Percentiles rank a stretch among this genome's conserved stretches.
Evolutionary conservation across 108 stramenopile species (phyloP).

Genomic region (Licmophora abbreviata): DNA sequence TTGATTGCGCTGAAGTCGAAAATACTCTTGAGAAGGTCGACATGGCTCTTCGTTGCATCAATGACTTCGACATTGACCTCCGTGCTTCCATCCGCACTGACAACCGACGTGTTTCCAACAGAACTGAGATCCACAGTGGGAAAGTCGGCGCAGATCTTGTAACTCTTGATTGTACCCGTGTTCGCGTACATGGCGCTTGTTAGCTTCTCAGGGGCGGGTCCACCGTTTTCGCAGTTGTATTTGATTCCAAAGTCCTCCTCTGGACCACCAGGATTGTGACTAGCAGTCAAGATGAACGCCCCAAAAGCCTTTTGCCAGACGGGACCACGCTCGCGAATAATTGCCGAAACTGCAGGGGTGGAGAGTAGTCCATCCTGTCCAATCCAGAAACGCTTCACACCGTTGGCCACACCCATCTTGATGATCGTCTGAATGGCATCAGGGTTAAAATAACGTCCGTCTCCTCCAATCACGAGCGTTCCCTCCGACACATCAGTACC

Average conservation of each 20-base stretch:
- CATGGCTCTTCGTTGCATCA: constrained; percentile 74
- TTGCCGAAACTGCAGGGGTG: constrained; percentile 96
- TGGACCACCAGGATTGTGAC: constrained; percentile 99
- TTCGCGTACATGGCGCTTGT: constrained; percentile 88
- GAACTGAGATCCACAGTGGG: constrained; percentile 82
- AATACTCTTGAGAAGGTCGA: constrained; percentile 87
- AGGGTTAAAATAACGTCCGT: constrained; percentile 97
- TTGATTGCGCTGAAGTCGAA: constrained; percentile 96
- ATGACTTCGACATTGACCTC: constrained; percentile 90
- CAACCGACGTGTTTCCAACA: constrained; percentile 65
- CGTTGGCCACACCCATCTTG: constrained; percentile 94
- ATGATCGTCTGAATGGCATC: constrained; percentile 95
- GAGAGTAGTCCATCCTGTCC: constrained; percentile 95
- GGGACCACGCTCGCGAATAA: constrained; percentile 93
- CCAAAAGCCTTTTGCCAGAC: constrained; percentile 95
- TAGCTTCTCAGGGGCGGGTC: constrained; percentile 93
- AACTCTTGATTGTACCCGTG: constrained; percentile 80
- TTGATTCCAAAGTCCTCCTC: constrained; percentile 99
- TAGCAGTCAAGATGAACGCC: constrained; percentile 98
- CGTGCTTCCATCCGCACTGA: constrained; percentile 63
- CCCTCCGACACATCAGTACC: constrained; percentile 87
- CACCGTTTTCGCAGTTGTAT: constrained; percentile 99
- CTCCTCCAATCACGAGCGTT: constrained; percentile 94
- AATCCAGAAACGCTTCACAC: constrained; percentile 93
- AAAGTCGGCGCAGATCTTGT: constrained; percentile 90